Evolutionary conservation across 805 yeast species (phyloP), one percentile per base, ranked within the genome.

Genomic region (Yarrowia sp.): DNA sequence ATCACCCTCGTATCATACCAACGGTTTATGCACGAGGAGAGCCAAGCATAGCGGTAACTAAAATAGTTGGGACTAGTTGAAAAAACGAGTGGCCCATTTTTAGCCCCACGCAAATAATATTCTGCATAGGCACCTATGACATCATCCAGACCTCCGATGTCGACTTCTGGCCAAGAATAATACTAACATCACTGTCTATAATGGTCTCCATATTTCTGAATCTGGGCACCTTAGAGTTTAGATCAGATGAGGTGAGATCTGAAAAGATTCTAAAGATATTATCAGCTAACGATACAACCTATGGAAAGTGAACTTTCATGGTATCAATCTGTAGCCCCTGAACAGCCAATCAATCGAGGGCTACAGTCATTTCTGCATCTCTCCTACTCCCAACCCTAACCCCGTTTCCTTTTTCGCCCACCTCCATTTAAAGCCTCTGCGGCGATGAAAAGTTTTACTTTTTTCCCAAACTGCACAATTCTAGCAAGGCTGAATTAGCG

Each of bases 401-500:
- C 19, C 58, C 16, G 5, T 11, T 52, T 36, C 58, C 58, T 12
- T 8, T 36, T 52, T 38, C 12, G 58, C 10, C 11, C 19, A 26
- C 19, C 58, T 36, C 43, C 11, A 52, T 52, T 52, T 52, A 52
- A 53, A 26, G 43, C 16, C 35, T 38, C 32, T 19, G 35, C 32
- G 43, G 15, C 56, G 42, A 16, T 4, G 16, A 53, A 53, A 53
- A 53, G 36, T 53, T 53, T 53, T 53, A n/a, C 59, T 40, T 38
- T 14, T 7, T 14, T 7, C 22, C 8, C 50, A 45, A 11, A 16
- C 41, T 7, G 16, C 8, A 19, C 52, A 48, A 26, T n/a, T 36
- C 16, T 38, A 40, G 59, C 59, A 53, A 40, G 59, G 59, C 59
- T 53, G 59, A 53, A 8, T 40, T 53, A 53, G 59, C 45, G 22